phyloP scores from a whole-genome alignment of 1,139 yeast genomes.

The Lodderomyces jiufengensis region DNA sequence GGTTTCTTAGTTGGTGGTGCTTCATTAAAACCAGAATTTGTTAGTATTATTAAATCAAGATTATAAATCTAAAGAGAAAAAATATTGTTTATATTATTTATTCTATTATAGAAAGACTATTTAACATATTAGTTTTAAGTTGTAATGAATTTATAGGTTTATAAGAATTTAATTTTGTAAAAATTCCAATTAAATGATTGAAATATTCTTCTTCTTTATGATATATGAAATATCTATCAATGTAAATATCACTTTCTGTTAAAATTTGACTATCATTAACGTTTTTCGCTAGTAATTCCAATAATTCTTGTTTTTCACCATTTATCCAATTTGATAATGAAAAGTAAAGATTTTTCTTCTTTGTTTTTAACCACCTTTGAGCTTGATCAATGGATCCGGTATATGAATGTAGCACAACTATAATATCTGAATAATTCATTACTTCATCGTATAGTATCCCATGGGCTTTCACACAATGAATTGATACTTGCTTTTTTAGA shows the following conservation, averaged over 20 bases:
- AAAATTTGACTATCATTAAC: slow-evolving; percentile 23
- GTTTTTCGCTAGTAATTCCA: slow-evolving; percentile 16
- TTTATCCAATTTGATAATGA: slow-evolving; percentile 67
- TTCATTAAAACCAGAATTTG: slow-evolving; percentile 95
- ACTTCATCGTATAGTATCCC: slow-evolving; percentile 53
- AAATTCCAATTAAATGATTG: slow-evolving; percentile 12
- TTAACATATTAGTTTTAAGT: slow-evolving; percentile 12
- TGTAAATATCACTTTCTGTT: slow-evolving; percentile 36
- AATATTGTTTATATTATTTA: no score
- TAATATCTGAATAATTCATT: slow-evolving; percentile 18
- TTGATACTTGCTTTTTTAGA: slow-evolving; percentile 52
- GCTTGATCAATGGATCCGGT: slow-evolving; percentile 78
- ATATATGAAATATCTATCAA: slow-evolving; percentile 25
- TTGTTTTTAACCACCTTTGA: slow-evolving; percentile 45
- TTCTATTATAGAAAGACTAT: slow-evolving; percentile 1
- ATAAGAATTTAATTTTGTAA: slow-evolving; percentile 12
- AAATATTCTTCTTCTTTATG: slow-evolving; percentile 10
- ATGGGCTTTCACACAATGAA: slow-evolving; percentile 84
- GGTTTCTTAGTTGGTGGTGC: slow-evolving; percentile 99
- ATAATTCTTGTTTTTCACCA: slow-evolving; percentile 25
- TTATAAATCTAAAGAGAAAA: slow-evolving; percentile 45
- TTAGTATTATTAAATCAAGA: slow-evolving; percentile 92
- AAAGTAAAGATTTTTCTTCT: slow-evolving; percentile 32
- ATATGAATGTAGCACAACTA: slow-evolving; percentile 74
- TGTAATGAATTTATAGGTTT: slow-evolving; percentile 8